These are phyloP conservation scores for Beauveria asiatica DNA, from an alignment of 2,329 filamentous ascomycete genomes.

Conservation along the genomic window DNA sequence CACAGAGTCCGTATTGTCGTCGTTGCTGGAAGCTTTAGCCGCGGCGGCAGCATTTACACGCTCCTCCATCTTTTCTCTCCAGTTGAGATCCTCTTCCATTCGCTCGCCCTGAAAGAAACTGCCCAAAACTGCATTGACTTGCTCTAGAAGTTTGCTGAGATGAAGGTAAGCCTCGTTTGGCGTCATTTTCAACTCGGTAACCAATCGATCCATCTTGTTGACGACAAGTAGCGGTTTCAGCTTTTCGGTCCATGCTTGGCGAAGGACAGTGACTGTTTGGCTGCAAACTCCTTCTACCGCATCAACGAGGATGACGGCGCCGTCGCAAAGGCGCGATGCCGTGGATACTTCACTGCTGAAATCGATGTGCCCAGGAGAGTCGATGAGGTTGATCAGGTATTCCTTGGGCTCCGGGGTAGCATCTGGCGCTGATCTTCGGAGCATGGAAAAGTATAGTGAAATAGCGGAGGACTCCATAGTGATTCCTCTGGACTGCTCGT, in stretches of 20 bases:
- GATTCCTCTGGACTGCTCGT: conserved; percentile 92
- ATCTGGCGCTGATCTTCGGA: conserved; percentile 63
- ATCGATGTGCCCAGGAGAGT: conserved; percentile 96
- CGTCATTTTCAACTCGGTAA: conserved; percentile 92
- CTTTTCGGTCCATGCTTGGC: conserved; percentile 93
- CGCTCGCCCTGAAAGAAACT: conserved; percentile 97
- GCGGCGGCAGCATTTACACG: conserved; percentile 63
- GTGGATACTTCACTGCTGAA: conserved; percentile 98
- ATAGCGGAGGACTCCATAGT: conserved; percentile 99
- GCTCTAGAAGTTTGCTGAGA: conserved; percentile 80
- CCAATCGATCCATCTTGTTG: conserved; percentile 94
- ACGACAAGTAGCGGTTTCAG: conserved; percentile 90
- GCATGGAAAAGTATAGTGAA: conserved; percentile 88
- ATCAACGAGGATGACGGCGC: conserved; percentile 88
- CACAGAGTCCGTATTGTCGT: conserved; percentile 44
- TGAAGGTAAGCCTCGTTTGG: conserved; percentile 84
- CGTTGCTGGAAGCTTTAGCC: conserved; percentile 43
- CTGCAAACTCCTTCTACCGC: conserved; percentile 97
- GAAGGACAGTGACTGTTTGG: conserved; percentile 92
- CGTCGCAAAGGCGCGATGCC: conserved; percentile 87
- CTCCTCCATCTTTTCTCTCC: conserved; percentile 89
- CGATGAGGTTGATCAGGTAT: conserved; percentile 94
- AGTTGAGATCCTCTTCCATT: conserved; percentile 96
- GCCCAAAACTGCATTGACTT: conserved; percentile 93
- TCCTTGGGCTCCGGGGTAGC: conserved; percentile 67